These are phyloP conservation scores for Alternaria incomplexa DNA, from an alignment of 2,329 filamentous ascomycete species.

Conservation along the genomic window DNA sequence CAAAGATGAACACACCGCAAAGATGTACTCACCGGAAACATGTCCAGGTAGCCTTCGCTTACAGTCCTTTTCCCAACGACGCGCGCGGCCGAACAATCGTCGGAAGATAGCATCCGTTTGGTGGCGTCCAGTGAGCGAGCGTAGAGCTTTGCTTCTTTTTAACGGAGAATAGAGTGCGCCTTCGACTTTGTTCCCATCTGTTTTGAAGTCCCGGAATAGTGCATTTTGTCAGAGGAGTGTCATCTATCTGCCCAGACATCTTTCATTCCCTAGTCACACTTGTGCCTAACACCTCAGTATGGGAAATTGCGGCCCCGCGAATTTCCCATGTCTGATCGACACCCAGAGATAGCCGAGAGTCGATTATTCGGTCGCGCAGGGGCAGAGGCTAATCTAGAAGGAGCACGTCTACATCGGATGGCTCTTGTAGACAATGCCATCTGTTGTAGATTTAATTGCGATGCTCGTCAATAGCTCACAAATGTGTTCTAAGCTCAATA, in stretches of 20 bases:
- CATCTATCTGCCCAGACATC: background rate
- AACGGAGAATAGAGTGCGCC: background rate
- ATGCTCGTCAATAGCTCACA: background rate
- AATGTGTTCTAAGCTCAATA: background rate
- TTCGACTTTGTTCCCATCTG: background rate
- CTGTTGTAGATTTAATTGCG: background rate
- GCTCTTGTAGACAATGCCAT: background rate
- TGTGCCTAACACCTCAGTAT: background rate
- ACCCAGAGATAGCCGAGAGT: background rate
- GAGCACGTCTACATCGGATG: background rate
- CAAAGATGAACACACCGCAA: background rate
- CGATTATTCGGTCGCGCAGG: background rate
- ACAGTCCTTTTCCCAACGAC: background rate
- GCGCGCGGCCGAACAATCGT: background rate
- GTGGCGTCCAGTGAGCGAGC: background rate
- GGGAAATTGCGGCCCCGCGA: background rate
- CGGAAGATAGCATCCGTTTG: background rate
- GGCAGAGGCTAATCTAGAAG: background rate
- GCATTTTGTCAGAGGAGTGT: background rate
- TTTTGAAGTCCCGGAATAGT: background rate
- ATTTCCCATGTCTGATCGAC: background rate
- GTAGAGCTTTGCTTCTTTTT: background rate
- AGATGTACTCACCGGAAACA: background rate
- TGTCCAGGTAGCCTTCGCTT: background rate
- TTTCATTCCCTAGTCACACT: background rate